Evolutionary conservation across 139 green algal genomes (phyloP).

Genomic region (Picochlorum sp.): DNA sequence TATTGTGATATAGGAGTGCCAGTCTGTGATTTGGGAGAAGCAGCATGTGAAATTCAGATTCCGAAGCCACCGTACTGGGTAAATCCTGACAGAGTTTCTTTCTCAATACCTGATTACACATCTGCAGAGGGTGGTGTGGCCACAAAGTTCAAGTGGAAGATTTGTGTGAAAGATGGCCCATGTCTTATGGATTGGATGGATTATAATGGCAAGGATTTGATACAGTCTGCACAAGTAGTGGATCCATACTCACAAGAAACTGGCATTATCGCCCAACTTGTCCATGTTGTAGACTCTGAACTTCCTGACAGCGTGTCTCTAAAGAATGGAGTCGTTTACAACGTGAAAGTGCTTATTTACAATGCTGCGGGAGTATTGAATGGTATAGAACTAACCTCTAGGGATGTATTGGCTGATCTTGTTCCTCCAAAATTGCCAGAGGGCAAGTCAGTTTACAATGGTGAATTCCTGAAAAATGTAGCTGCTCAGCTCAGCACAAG

Average conservation of each 20-base stretch:
- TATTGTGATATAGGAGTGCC: constrained; percentile 24
- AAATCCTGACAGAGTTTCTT: constrained; percentile 20
- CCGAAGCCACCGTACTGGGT: constrained; percentile 29
- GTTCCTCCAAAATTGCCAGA: constrained; percentile 22
- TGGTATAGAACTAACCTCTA: not conserved
- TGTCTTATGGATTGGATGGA: constrained; percentile 26
- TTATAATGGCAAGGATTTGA: constrained; percentile 11
- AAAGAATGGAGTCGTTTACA: constrained; percentile 32
- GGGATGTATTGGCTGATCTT: constrained; percentile 28
- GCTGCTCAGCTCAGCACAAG: not conserved
- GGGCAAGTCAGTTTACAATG: constrained; percentile 18
- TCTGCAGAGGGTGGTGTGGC: not conserved
- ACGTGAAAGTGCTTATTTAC: constrained; percentile 41
- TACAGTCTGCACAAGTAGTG: constrained; percentile 5
- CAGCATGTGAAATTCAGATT: constrained; percentile 20
- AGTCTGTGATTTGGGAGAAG: constrained; percentile 10
- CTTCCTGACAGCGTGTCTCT: constrained; percentile 11
- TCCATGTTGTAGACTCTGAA: constrained; percentile 17
- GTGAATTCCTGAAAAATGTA: constrained; percentile 16
- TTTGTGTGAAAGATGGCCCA: constrained; percentile 27
- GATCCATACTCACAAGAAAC: not conserved
- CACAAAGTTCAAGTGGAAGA: constrained; percentile 39
- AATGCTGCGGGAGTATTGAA: constrained; percentile 26
- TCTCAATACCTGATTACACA: constrained; percentile 35
- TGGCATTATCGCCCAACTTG: constrained; percentile 5